A percentile compares a stretch with the other conserved stretches of the same genome.
Conservation (phyloP, 495 filamentous ascomycete species). For the Penicillium antarcticum region DNA sequence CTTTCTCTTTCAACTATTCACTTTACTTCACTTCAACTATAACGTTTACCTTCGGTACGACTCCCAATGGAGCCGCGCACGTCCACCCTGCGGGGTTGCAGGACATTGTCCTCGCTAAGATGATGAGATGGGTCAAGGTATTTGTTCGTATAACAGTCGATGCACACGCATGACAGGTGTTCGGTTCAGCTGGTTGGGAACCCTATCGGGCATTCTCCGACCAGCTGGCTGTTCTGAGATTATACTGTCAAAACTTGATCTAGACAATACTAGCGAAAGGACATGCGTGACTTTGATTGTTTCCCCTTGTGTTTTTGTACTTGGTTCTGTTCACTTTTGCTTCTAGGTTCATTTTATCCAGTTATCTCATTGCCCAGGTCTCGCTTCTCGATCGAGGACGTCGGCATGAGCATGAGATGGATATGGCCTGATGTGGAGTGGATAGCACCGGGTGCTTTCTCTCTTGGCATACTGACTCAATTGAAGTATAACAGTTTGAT, state of each 20-base stretch:
- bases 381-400: constrained; percentile 16
- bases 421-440: too few species aligned
- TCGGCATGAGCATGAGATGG: constrained; percentile 23
- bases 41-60: constrained; percentile 32
- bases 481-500: constrained; percentile 17
- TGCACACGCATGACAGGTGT: constrained; percentile 60
- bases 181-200: constrained; percentile 25
- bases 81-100: constrained; percentile 13
- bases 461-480: constrained; percentile 17
- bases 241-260: constrained; percentile 76
- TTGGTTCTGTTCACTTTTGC: constrained; percentile 12
- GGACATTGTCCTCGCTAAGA: constrained; percentile 31
- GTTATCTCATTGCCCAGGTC: constrained; percentile 18
- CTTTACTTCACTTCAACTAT: neutral
- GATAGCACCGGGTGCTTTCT: neutral
- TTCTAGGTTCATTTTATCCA: neutral
- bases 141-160: constrained; percentile 51
- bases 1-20: neutral
- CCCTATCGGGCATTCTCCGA: neutral
- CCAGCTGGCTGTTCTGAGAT: constrained; percentile 54
- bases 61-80: constrained; percentile 36
- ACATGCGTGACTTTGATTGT: constrained; percentile 65
- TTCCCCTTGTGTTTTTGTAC: constrained; percentile 29
- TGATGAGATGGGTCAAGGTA: constrained; percentile 53
- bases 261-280: constrained; percentile 83